Conservation (phyloP, 2,329 filamentous ascomycete genomes). For the Xenoacremonium recifei region DNA sequence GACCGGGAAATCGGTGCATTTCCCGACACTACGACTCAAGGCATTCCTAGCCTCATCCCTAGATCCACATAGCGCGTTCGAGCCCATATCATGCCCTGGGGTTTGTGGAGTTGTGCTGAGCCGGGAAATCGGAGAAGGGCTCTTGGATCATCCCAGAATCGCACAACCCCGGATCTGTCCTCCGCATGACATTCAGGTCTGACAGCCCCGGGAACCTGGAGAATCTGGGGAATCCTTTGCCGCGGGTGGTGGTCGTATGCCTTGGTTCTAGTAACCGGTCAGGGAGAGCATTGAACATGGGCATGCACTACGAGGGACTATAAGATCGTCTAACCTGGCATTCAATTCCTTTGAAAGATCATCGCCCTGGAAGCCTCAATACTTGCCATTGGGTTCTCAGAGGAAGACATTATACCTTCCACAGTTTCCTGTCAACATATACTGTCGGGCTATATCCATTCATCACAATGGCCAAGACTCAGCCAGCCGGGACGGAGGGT, state of each 20-base stretch:
- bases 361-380: too few relatives aligned
- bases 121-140: conserved; percentile 6
- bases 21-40: conserved; percentile 5
- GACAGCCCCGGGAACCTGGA: conserved; percentile 6
- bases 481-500: conserved; percentile 1
- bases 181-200: too few relatives aligned
- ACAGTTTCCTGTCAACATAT: too few relatives aligned
- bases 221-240: conserved; percentile 6
- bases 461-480: conserved; percentile 5
- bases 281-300: too few relatives aligned
- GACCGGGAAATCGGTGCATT: conserved; percentile 11
- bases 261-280: too few relatives aligned
- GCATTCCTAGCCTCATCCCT: background rate
- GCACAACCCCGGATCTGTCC: too few relatives aligned
- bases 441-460: too few relatives aligned
- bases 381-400: too few relatives aligned
- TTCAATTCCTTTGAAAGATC: too few relatives aligned
- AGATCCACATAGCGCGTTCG: conserved; percentile 3
- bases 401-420: too few relatives aligned
- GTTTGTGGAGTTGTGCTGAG: background rate
- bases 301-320: conserved; percentile 1
- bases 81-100: too few relatives aligned
- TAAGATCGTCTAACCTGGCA: conserved; percentile 7
- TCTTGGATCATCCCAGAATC: conserved; percentile 5
- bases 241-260: too few relatives aligned